phyloP scores from a whole-genome alignment of 495 filamentous ascomycete species.

The Elaphomyces granulatus region DNA sequence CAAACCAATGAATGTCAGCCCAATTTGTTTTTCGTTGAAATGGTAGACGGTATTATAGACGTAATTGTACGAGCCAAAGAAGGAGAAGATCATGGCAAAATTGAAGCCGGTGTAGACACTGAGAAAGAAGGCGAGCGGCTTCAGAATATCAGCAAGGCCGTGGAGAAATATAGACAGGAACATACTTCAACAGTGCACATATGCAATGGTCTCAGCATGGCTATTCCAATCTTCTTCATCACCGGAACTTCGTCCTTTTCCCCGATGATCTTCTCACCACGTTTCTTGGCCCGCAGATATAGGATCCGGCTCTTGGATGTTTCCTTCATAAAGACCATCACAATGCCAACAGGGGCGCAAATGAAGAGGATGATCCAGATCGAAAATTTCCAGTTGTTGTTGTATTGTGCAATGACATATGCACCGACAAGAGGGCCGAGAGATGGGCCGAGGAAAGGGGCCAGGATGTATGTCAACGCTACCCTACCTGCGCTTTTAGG shows the following conservation, averaged over 20 bases:
- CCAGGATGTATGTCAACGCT: background rate
- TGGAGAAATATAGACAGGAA: too few species aligned
- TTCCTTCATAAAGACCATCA: constrained; percentile 1
- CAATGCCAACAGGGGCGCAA: constrained; percentile 1
- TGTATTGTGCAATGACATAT: constrained; percentile 1
- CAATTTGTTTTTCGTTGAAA: constrained; percentile 40
- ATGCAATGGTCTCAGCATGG: too few species aligned
- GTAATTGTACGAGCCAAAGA: constrained; percentile 50
- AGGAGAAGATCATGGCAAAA: constrained; percentile 72
- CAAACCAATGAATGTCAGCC: constrained; percentile 50
- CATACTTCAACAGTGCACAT: too few species aligned
- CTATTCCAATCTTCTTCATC: too few species aligned
- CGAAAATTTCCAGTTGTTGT: constrained; percentile 1
- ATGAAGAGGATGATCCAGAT: constrained; percentile 1
- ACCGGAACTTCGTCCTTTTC: too few species aligned
- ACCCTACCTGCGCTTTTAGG: background rate
- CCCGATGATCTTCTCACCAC: too few species aligned
- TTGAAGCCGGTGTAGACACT: constrained; percentile 63
- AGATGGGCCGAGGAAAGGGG: constrained; percentile 1
- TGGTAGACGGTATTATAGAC: constrained; percentile 48
- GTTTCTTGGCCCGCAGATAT: too few species aligned
- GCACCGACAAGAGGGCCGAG: constrained; percentile 1
- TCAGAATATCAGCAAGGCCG: too few species aligned
- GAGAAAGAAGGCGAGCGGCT: constrained; percentile 59
- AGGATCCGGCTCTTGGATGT: constrained; percentile 1